phyloP scores from a whole-genome alignment of 2,329 filamentous ascomycete genomes.

The Cercospora janseana region DNA sequence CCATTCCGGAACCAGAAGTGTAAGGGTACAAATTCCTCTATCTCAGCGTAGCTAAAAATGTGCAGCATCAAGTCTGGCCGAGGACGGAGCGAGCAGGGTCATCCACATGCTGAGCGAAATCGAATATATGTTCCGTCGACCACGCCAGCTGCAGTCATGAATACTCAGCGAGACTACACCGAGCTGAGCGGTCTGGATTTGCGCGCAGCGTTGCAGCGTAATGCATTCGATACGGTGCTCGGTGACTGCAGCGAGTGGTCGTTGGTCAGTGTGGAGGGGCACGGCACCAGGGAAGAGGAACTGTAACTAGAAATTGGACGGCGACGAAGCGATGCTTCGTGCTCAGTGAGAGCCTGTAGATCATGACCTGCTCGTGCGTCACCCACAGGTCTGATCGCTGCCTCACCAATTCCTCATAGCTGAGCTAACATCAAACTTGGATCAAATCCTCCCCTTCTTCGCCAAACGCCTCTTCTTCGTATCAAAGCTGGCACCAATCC shows the following conservation, averaged over 20 bases:
- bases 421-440: no score
- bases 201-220: conserved; percentile 23
- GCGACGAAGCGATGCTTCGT: no score
- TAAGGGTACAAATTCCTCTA: neutral
- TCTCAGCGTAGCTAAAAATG: neutral
- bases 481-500: conserved; percentile 72
- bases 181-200: conserved; percentile 9
- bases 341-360: no score
- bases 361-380: no score
- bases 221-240: conserved; percentile 32
- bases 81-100: neutral
- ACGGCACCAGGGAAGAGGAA: conserved; percentile 33
- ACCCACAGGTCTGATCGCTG: no score
- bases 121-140: neutral
- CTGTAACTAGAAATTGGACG: no score
- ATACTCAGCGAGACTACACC: neutral
- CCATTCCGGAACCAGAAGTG: neutral
- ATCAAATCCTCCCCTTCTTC: conserved; percentile 42
- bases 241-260: conserved; percentile 28
- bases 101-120: neutral
- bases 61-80: neutral
- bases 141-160: neutral
- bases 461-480: conserved; percentile 60
- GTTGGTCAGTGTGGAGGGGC: conserved; percentile 34
- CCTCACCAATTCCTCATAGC: no score